These are phyloP conservation scores for Obba rivulosa DNA, from an alignment of 768 basidiomycete species.

Conservation along the genomic window DNA sequence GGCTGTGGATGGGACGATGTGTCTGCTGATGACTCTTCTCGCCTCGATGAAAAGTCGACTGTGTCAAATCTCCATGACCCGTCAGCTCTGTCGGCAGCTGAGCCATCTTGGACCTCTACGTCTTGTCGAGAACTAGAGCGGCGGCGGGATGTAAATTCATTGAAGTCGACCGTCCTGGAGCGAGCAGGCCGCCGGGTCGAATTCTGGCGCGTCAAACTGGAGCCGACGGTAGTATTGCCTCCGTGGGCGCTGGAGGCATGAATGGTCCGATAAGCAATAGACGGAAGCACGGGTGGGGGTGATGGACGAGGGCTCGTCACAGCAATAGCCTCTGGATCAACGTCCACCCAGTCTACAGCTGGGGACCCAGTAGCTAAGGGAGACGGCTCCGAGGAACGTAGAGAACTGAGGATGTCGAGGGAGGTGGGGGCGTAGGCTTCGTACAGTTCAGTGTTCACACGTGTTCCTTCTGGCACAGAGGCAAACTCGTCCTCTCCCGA, in stretches of 20 bases:
- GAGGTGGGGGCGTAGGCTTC: slow-evolving; percentile 43
- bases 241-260: not conserved
- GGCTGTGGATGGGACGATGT: not conserved
- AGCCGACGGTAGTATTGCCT: not conserved
- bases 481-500: slow-evolving; percentile 66
- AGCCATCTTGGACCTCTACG: slow-evolving; percentile 3
- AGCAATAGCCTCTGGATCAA: not conserved
- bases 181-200: slow-evolving; percentile 55
- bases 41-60: slow-evolving; percentile 11
- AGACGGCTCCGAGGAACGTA: slow-evolving; percentile 1
- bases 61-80: slow-evolving; percentile 15
- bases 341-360: not conserved
- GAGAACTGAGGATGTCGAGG: slow-evolving; percentile 5
- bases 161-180: slow-evolving; percentile 60
- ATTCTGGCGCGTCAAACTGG: slow-evolving; percentile 37
- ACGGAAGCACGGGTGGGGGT: slow-evolving; percentile 3
- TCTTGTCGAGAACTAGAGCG: slow-evolving; percentile 42
- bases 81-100: slow-evolving; percentile 10
- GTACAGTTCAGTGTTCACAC: slow-evolving; percentile 55
- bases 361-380: slow-evolving; percentile 2
- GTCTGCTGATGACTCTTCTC: not conserved
- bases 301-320: slow-evolving; percentile 13
- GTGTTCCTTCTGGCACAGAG: slow-evolving; percentile 48
- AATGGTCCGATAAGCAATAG: not conserved
- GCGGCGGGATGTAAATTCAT: slow-evolving; percentile 64